Evolutionary conservation across 495 filamentous ascomycete species (phyloP), one percentile per base, ranked within the genome.

Genomic region (Neurospora cerealis): DNA sequence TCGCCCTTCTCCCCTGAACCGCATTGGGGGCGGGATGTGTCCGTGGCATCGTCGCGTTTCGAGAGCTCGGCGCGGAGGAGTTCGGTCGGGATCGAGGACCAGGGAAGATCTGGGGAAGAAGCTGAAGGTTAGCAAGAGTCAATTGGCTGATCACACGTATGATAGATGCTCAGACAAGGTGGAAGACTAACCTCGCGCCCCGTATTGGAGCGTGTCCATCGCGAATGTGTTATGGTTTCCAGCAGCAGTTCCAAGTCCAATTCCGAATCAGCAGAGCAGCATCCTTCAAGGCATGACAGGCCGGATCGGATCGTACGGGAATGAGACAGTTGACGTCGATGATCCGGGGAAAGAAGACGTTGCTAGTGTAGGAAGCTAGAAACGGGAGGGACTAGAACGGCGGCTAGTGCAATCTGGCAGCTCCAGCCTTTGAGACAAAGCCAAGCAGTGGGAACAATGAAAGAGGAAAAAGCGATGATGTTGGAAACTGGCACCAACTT

Each of bases 1-100:
- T 80, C 81, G 70, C 89, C 90, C 71, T 77, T 81, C 42, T 87
- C 81, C 13, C 83, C 85, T 4, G 91, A 92, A 69, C 91, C 91
- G 79, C 91, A 93, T 44, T 84, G 78, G 62, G 90, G 87, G 69
- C 84, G 85, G 41, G 79, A 72, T 39, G 78, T 39, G 5, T 74
- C 77, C 70, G 81, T 78, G 69, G 78, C 79, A 28, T 73, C 76
- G 60, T 79, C 80, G 78, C 88, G 83, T 78, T 80, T 79, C 71
- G 79, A 78, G 42, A 89, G 81, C 77, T 89, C 88, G 75, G 85
- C 86, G 62, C 80, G 83, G 37, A 89, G 84, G 54, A 85, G 54
- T 15, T 84, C 78, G 41, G 87, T 88, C 11, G 87, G 83, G 32
- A 89, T 81, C 69, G 81, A 83, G 41, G 85, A 78, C 86, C 86